Base-by-base conservation (phyloP, 805 yeast species). In the Candida sphagnicola region DNA sequence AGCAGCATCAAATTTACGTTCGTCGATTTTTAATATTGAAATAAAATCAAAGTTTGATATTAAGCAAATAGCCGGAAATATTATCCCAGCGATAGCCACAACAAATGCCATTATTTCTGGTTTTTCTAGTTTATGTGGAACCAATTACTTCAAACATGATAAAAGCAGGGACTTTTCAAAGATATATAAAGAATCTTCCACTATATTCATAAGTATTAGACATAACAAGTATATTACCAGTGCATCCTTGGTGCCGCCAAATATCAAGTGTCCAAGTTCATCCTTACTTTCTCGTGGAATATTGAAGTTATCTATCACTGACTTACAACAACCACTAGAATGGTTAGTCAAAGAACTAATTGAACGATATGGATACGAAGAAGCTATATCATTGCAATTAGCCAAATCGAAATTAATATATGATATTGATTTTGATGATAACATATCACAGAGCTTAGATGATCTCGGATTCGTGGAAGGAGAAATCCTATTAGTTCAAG, bases 51-150 rank as follows among this genome's bases (percentile, higher is more conserved):
- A 85, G 43, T 93, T 95, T 55, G 95, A 88, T 43, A 77, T 85
- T 44, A 93, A 93, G 57, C 95, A 85, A 53, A 89, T 91, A 46
- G 99, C 99, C 0, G 99, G 99, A 4, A 93, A 91, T 59, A 93
- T 93, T 51, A 93, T 93, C 29, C 99, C 99, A 0, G 99, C 99
- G 0, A 90, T 95, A 49, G 98, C 99, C 4, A 93, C 99, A 1
- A 91, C 97, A 3, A 93, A 93, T 59, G 98, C 99, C 1, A 82
- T 93, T 11, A 82, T 93, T 49, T 89, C 96, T 0, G 99, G 99
- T 0, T 75, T 88, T 48, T 83, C 93, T 12, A 81, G 89, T 3
- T 57, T 91, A 28, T 78, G 82, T 28, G 84, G 95, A 0, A 62
- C 89, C 34, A 75, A 56, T 57, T 78, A 38, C 51, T 83, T 65